Evolutionary conservation across 805 yeast genomes (phyloP), one percentile per base, ranked within the genome.

Genomic region (Spathaspora sp.): DNA sequence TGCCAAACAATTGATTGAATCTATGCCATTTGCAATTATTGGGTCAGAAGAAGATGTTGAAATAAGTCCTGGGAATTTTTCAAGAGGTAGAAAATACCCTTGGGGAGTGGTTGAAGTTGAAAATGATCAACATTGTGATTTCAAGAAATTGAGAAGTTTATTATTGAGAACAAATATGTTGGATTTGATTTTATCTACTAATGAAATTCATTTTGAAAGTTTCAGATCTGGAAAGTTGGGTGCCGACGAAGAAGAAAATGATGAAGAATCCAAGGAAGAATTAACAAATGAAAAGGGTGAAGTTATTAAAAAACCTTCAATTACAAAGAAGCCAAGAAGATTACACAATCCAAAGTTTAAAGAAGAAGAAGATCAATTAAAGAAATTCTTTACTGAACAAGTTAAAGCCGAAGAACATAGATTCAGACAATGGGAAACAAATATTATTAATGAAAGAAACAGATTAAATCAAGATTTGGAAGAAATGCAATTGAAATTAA

Each of bases 391-490:
- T 73, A 93, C 98, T 9, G 97, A 92, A 70, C 97, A 94, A 76
- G 78, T 94, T 54, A 92, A 93, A 75, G 88, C 88, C 46, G 99
- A 94, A 75, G 99, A 94, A 65, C 96, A 90, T 64, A 82, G 99
- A 66, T 94, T 94, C 72, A 89, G 96, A 77, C 97, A 93, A 77
- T 94, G 99, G 99, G 97, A 92, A 75, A 89, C 91, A 61, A 93
- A 94, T 67, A 89, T 94, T 60, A 94, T 91, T 59, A 90, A 89
- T 60, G 97, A 94, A 75, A 87, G 97, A 75, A 89, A 91, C 71
- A 83, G 96, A 69, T 80, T 94, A 67, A 94, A 94, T 73, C 87
- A 87, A 70, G 99, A 94, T 70, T 80, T 94, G 62, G 97, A 93
- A 62, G 90, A 87, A 60, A 82, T 92, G 72, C 97, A 91, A 69